Evolutionary conservation across 306 rosid species (phyloP), one percentile per base, ranked within the genome.

Genomic region (Aeschynomene evenia): DNA sequence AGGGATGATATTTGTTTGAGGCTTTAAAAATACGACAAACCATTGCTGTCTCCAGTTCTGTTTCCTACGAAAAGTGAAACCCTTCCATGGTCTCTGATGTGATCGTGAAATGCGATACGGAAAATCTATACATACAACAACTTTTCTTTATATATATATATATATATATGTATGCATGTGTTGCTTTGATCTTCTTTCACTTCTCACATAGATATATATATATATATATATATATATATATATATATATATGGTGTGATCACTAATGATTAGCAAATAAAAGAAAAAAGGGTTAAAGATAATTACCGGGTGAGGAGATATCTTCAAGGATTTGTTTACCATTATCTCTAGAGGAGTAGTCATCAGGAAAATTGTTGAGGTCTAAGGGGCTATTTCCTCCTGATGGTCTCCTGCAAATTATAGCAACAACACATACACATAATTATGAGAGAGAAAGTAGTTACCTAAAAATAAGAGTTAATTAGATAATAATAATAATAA

Each of bases 311-410:
- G 84, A 81, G 77, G 59, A 63, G 52, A 49, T 66, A 34, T 81
- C 91, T 40, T 89, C 85, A 43, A 78, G 54, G 65, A 68, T 54
- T 56, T 87, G 98, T 77, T 89, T 86, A 42, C 89, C 88, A 67
- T 43, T 12, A 43, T 77, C 82, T 71, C 85, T 71, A 37, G 57
- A 77, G 80, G 57, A 77, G 80, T 76, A 84, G 19, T 92, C 98
- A 66, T 87, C 96, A 4, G 98, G 98, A 70, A 92, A 86, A 77
- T 87, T 92, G 85, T 89, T 92, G 81, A 92, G 98, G 82, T 92
- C 98, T 68, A 92, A 83, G 3, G 98, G 92, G 73, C 84, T 89
- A n/a, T n/a, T n/a, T n/a, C n/a, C n/a, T 34, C 81, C 86, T 40
- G 81, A 85, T 31, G 95, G 89, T 81, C 92, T 77, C 99, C 99